Evolutionary conservation across 1,139 yeast genomes (phyloP).

Genomic region (Suhomyces maxii): DNA sequence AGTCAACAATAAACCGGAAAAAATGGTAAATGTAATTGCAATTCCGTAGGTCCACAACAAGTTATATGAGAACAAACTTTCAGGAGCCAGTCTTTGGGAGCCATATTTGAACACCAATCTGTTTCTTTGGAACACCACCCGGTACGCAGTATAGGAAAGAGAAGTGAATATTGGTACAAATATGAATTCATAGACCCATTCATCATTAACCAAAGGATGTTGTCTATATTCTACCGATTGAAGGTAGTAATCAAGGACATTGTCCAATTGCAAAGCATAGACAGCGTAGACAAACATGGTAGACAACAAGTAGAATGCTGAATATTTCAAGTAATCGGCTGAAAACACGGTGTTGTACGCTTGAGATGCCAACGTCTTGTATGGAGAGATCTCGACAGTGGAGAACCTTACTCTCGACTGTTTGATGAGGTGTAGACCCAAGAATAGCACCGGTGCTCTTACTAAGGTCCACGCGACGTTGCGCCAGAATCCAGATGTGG

Average conservation of each 20-base stretch:
- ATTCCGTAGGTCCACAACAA: constrained; percentile 16
- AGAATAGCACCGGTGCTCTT: constrained; percentile 35
- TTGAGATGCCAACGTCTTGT: constrained; percentile 52
- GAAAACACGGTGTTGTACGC: constrained; percentile 48
- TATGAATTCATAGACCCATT: constrained; percentile 54
- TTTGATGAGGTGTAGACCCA: constrained; percentile 38
- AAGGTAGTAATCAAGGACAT: constrained; percentile 29
- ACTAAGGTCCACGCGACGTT: constrained; percentile 26
- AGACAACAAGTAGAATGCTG: constrained; percentile 40
- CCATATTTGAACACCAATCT: constrained; percentile 54
- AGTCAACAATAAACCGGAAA: constrained; percentile 27
- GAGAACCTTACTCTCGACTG: constrained; percentile 50
- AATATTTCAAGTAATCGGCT: constrained; percentile 35
- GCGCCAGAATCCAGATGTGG: constrained; percentile 38
- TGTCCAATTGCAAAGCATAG: constrained; percentile 30
- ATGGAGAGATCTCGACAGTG: constrained; percentile 51
- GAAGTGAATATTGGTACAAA: constrained; percentile 41
- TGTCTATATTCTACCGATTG: constrained; percentile 50
- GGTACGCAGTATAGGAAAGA: constrained; percentile 52
- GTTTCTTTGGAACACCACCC: constrained; percentile 60
- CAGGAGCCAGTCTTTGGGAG: constrained; percentile 42
- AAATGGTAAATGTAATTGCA: constrained; percentile 29
- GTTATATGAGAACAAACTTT: constrained; percentile 38
- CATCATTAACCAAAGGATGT: constrained; percentile 61
- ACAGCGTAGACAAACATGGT: constrained; percentile 34